Conservation (phyloP, 345 rosid genomes). For the Acer yangbiense region DNA sequence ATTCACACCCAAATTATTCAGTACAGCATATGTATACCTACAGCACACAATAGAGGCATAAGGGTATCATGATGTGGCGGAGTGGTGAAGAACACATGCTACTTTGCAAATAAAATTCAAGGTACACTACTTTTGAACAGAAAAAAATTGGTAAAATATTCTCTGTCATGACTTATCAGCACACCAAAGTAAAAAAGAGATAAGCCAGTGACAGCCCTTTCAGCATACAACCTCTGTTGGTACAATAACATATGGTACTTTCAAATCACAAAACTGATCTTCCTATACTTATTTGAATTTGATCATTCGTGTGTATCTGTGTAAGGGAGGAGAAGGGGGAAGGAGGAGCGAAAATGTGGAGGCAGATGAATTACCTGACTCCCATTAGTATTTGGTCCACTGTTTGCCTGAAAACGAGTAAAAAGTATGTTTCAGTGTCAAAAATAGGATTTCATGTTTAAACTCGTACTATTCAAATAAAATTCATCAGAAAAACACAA, state of each 20-base stretch:
- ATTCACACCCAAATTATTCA: neutral
- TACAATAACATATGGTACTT: constrained; percentile 1
- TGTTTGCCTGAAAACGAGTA: constrained; percentile 70
- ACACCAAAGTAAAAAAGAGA: neutral
- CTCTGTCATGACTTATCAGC: neutral
- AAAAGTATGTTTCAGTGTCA: neutral
- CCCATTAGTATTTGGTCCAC: constrained; percentile 87
- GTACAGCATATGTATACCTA: neutral
- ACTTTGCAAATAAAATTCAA: neutral
- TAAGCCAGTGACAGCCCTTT: too few species aligned
- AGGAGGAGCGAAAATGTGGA: neutral
- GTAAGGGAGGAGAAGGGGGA: neutral
- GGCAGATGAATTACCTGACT: constrained; percentile 61
- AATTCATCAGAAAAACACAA: neutral
- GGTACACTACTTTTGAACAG: neutral
- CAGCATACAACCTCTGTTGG: neutral
- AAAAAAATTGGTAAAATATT: neutral
- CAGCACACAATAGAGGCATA: neutral
- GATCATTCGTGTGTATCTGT: neutral
- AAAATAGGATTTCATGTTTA: neutral
- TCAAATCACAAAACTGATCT: neutral
- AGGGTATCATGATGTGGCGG: too few species aligned
- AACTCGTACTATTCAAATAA: neutral
- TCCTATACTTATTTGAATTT: neutral
- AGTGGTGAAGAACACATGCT: neutral